phyloP scores from a whole-genome alignment of 2,329 filamentous ascomycete species.

The Xylaria sp. region DNA sequence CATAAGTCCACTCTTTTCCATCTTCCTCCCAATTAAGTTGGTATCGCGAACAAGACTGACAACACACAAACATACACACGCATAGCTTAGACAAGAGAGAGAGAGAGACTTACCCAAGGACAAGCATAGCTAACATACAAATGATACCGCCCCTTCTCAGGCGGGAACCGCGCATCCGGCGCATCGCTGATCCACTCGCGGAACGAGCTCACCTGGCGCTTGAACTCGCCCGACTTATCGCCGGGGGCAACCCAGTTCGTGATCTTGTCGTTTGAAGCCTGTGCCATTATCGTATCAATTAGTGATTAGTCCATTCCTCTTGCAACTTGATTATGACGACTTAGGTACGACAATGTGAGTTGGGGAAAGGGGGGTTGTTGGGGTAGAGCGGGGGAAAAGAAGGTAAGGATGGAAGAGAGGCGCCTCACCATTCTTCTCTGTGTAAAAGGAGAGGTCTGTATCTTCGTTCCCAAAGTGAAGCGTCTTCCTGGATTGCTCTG shows the following conservation, averaged over 20 bases:
- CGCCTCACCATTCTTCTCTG: constrained; percentile 37
- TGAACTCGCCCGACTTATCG: constrained; percentile 89
- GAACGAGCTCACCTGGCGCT: constrained; percentile 83
- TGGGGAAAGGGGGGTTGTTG: background rate
- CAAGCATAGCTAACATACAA: constrained; percentile 94
- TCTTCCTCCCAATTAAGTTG: background rate
- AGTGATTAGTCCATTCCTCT: constrained; percentile 2
- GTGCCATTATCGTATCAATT: too few species aligned
- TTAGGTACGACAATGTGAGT: background rate
- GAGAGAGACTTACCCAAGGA: constrained; percentile 69
- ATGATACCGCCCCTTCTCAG: constrained; percentile 91
- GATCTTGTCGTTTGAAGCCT: constrained; percentile 55
- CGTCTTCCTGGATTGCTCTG: background rate
- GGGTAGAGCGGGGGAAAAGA: background rate
- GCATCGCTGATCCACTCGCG: constrained; percentile 78
- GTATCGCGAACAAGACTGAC: background rate
- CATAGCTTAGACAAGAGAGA: background rate
- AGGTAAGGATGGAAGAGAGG: background rate
- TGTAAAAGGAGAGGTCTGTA: too few species aligned
- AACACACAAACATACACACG: background rate
- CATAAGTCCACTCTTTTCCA: background rate
- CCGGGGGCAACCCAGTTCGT: constrained; percentile 82
- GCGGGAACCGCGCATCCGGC: constrained; percentile 74
- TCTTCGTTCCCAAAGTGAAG: too few species aligned
- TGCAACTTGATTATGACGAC: background rate